Base-by-base conservation (phyloP, 805 yeast genomes). In the Nematodospora valgi region DNA sequence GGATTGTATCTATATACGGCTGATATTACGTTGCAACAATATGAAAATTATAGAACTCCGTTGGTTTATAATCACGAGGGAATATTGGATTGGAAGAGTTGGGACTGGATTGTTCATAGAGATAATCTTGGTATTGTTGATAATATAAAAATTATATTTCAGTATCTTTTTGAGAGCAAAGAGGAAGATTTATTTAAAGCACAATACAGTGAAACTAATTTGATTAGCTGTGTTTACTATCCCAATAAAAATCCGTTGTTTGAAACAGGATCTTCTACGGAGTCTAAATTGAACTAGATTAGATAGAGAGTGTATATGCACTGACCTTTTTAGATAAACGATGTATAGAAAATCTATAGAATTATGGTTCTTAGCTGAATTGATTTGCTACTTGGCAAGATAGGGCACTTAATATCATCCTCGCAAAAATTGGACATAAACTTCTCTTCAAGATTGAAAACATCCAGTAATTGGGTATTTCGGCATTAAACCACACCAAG, bases 1-100 rank as follows among this genome's bases (percentile, higher is more conserved):
- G 72, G 73, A 1, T 59, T 63, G 33, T 63, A 67, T 42, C 34
- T 68, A 10, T 68, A 62, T 40, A 59, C 69, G 5, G 72, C 68
- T 5, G 50, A 54, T 7, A 58, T 64, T 6, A 15, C 41, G n/a
- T 39, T 47, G 17, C 52, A 47, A 17, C 51, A 48, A 15, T 48
- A 49, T 37, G 51, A 44, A 5, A 19, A 30, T 4, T 62, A 59
- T 41, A 40, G 32, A 10, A 62, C 68, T 3, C 68, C 68, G 2
- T 23, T 39, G 12, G 41, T 41, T 23, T 47, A 41, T 35, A 49
- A 63, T 39, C 52, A 61, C 25, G 72, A 67, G 48, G 72, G 72
- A 2, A 61, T 67, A 11, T 50, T 67, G 23, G 71, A 66, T 46
- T 67, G 71, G 70, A 64, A 67, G 42, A 30, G 40, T 13, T 27